Conservation (phyloP, 2,329 filamentous ascomycete species). For the Ceratocystis huliohia region DNA sequence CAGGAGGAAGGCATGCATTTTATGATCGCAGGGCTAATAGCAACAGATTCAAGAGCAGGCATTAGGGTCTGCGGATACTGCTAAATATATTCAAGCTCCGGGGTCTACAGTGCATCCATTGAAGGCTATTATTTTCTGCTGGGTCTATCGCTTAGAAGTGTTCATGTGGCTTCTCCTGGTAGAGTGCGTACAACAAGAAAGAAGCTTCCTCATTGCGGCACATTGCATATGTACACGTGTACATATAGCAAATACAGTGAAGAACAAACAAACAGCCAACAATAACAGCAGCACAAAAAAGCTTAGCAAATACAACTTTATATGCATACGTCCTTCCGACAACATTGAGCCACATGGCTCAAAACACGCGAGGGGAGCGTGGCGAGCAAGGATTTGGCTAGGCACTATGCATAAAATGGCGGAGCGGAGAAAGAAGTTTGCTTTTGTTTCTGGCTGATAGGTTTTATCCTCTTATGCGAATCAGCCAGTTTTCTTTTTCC, state of each 20-base stretch:
- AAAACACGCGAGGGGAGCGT: slow-evolving; percentile 4
- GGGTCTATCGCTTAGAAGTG: too few species aligned
- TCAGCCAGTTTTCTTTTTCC: too few species aligned
- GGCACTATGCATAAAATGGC: not conserved
- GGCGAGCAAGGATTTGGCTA: slow-evolving; percentile 1
- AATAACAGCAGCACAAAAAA: not conserved
- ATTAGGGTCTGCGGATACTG: too few species aligned
- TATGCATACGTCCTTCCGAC: slow-evolving; percentile 8
- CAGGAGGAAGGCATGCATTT: too few species aligned
- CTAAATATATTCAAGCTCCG: too few species aligned
- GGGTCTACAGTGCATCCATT: too few species aligned
- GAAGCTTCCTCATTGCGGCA: not conserved
- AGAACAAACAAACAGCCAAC: not conserved
- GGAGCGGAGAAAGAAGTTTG: not conserved
- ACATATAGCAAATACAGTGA: not conserved
- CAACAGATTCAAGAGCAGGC: too few species aligned
- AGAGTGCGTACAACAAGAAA: not conserved
- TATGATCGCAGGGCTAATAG: too few species aligned
- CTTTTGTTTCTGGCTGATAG: not conserved
- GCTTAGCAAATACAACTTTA: slow-evolving; percentile 7
- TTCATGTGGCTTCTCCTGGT: too few species aligned
- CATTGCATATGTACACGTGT: slow-evolving; percentile 10
- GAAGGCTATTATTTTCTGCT: not conserved
- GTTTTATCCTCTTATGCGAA: too few species aligned
- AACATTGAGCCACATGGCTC: slow-evolving; percentile 6